Conservation (phyloP, 345 rosid genomes). For the Euphorbia lathyris region DNA sequence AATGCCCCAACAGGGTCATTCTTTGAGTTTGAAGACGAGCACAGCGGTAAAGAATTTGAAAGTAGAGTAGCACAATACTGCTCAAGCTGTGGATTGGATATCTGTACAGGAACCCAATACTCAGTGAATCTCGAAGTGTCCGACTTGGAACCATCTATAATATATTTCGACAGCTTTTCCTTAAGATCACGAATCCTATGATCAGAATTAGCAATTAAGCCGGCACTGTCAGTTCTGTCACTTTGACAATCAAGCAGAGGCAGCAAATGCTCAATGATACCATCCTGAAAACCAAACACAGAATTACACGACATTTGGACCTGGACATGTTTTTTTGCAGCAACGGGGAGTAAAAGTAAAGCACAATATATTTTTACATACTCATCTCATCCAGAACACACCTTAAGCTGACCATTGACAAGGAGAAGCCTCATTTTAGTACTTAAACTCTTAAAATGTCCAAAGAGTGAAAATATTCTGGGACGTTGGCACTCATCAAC, state of each 20-base stretch:
- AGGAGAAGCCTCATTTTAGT: slow-evolving; percentile 46
- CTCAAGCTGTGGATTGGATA: slow-evolving; percentile 85
- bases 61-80: slow-evolving; percentile 77
- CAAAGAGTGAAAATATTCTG: slow-evolving; percentile 24
- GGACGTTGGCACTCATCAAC: slow-evolving; percentile 47
- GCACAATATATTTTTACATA: not conserved
- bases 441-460: slow-evolving; percentile 34
- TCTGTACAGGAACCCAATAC: slow-evolving; percentile 86
- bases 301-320: slow-evolving; percentile 9
- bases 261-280: slow-evolving; percentile 28
- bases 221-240: slow-evolving; percentile 7
- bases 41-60: slow-evolving; percentile 49
- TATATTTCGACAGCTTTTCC: slow-evolving; percentile 38
- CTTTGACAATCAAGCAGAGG: slow-evolving; percentile 34
- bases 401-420: slow-evolving; percentile 48
- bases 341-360: not conserved
- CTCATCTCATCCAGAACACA: slow-evolving; percentile 15
- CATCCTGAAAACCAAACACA: slow-evolving; percentile 40
- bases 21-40: slow-evolving; percentile 53
- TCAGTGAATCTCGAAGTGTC: slow-evolving; percentile 58
- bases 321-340: not conserved
- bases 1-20: slow-evolving; percentile 58
- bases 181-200: slow-evolving; percentile 27
- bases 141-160: slow-evolving; percentile 38
- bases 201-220: slow-evolving; percentile 20